Conservation (phyloP, 331 rosid species). For the Quercus phellos region DNA sequence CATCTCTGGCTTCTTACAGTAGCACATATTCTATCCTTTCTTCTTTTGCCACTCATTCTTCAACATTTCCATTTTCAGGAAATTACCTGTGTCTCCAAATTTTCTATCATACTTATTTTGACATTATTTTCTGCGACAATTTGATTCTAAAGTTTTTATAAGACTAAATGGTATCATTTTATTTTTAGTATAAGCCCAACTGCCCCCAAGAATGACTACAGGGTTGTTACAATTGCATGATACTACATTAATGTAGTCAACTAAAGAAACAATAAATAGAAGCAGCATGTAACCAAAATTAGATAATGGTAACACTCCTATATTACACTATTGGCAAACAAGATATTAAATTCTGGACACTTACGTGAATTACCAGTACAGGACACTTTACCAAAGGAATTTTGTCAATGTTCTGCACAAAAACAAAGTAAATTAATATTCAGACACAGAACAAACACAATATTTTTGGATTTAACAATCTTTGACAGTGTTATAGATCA, state of each 20-base stretch:
- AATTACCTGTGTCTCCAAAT: not conserved
- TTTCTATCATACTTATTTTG: not conserved
- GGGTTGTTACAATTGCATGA: not conserved
- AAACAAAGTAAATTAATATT: constrained; percentile 21
- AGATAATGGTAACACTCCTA: not conserved
- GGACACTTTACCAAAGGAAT: constrained; percentile 87
- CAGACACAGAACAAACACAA: constrained; percentile 7
- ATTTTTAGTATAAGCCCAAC: not conserved
- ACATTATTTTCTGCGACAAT: too few species aligned
- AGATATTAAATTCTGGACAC: constrained; percentile 18
- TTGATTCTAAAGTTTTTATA: not conserved
- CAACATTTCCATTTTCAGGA: not conserved
- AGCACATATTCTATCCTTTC: not conserved
- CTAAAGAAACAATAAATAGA: not conserved
- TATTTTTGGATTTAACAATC: constrained; percentile 11
- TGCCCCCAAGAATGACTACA: not conserved
- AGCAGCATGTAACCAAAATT: not conserved
- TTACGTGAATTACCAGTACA: constrained; percentile 88
- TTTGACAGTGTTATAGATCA: constrained; percentile 1
- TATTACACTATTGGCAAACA: not conserved
- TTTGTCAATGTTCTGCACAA: constrained; percentile 89
- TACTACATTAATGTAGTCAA: not conserved
- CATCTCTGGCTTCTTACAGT: not conserved
- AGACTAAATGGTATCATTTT: not conserved
- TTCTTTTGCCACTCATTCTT: not conserved